Percentiles rank a stretch among this genome's conserved stretches.
Evolutionary conservation across 139 green algal genomes (phyloP).

Genomic region (Pseudopediastrum boryanum): DNA sequence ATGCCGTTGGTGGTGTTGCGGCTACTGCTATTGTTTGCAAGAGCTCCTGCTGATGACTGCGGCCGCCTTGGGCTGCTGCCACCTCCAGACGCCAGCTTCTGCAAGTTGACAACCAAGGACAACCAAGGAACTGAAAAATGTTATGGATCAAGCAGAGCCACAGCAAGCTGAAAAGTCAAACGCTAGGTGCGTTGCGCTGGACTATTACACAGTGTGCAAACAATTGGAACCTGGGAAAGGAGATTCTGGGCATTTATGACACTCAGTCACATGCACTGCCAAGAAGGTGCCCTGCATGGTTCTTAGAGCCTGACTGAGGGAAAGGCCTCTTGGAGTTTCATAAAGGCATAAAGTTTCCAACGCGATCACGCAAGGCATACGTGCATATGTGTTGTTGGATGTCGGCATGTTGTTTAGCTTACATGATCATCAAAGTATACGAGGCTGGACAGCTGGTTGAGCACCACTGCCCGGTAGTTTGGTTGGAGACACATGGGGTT

Average conservation of each 20-base stretch:
- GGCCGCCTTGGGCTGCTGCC: too few relatives aligned
- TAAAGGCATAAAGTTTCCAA: neutral
- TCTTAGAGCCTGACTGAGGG: too few relatives aligned
- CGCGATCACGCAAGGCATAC: neutral
- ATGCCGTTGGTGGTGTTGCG: neutral
- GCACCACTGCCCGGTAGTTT: constrained; percentile 6
- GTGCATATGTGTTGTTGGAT: neutral
- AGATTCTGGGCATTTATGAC: neutral
- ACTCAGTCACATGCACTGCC: neutral
- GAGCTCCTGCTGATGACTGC: constrained; percentile 1
- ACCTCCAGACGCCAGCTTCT: constrained; percentile 20
- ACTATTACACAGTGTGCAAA: neutral
- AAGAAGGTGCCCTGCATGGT: too few relatives aligned
- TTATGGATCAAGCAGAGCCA: neutral
- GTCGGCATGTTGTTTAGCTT: neutral
- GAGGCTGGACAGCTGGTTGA: constrained; percentile 17
- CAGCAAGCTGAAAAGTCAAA: neutral
- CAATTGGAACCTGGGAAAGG: neutral
- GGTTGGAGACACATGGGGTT: constrained; percentile 19
- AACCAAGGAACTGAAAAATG: neutral
- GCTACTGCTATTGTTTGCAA: neutral
- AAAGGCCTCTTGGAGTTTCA: too few relatives aligned
- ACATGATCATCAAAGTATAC: constrained; percentile 30
- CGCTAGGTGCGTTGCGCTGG: neutral
- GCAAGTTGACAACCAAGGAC: neutral